phyloP scores from a whole-genome alignment of 2,329 filamentous ascomycete species.

The Claviceps purpurea region DNA sequence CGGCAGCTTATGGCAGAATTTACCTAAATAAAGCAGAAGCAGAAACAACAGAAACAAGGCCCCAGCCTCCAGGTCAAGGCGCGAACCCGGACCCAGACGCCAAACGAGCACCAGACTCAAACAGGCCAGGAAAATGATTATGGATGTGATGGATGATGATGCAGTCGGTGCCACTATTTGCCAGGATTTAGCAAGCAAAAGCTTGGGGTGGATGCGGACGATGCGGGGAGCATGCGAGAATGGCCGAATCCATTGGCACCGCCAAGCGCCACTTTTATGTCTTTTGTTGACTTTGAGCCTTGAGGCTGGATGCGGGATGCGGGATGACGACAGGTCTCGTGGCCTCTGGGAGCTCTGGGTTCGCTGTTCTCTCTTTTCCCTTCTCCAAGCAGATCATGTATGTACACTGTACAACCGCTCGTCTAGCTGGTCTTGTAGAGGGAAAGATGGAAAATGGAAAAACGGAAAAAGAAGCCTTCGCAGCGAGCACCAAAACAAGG shows the following conservation, averaged over 20 bases:
- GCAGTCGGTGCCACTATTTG: conserved; percentile 5
- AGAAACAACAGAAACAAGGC: not conserved
- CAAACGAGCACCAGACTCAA: not conserved
- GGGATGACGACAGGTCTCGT: not conserved
- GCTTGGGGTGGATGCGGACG: conserved; percentile 5
- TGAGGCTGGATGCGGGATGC: not conserved
- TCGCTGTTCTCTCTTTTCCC: too few relatives aligned
- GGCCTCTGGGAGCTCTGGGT: too few relatives aligned
- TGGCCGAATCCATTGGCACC: conserved; percentile 4
- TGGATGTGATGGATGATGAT: conserved; percentile 3
- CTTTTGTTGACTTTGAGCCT: not conserved
- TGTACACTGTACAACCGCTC: too few relatives aligned
- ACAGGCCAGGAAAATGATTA: not conserved
- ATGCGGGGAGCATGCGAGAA: conserved; percentile 6
- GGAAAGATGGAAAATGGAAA: too few relatives aligned
- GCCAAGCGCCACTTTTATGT: conserved; percentile 4
- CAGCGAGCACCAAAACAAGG: not conserved
- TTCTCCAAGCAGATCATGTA: too few relatives aligned
- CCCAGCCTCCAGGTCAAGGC: not conserved
- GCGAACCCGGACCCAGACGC: not conserved
- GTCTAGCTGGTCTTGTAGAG: too few relatives aligned
- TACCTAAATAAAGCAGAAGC: conserved; percentile 21
- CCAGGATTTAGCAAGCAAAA: conserved; percentile 4
- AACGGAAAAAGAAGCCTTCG: too few relatives aligned
- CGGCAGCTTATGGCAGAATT: not conserved